A percentile compares a stretch with the other conserved stretches of the same genome.
phyloP scores from a whole-genome alignment of 2,329 filamentous ascomycete genomes.

The Phaeosphaeriaceae sp. region DNA sequence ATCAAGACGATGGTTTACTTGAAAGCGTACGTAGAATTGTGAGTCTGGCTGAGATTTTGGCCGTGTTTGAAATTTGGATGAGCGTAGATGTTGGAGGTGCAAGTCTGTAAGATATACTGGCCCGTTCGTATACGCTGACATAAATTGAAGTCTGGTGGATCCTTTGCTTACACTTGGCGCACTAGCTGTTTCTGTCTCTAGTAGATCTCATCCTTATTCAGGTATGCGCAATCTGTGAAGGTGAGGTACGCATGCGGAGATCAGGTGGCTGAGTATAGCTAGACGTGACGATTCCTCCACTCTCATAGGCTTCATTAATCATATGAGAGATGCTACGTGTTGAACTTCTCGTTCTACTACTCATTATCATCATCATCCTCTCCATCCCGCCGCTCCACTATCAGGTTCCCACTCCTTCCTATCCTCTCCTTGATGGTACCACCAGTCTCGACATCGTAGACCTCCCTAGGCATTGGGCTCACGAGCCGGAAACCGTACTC shows the following conservation, averaged over 20 bases:
- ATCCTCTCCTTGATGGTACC: slow-evolving; percentile 75
- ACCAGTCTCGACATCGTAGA: slow-evolving; percentile 73
- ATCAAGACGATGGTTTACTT: no score
- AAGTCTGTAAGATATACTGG: neutral
- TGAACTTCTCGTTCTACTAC: neutral
- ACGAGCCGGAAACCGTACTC: slow-evolving; percentile 86
- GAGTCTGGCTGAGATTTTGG: no score
- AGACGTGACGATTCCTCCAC: neutral
- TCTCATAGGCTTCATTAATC: neutral
- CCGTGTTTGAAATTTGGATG: no score
- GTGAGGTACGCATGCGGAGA: neutral
- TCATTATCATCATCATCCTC: slow-evolving; percentile 55
- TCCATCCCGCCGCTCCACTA: slow-evolving; percentile 76
- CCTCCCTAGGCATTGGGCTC: slow-evolving; percentile 81
- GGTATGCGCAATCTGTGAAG: neutral
- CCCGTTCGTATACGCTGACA: no score
- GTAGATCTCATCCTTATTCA: neutral
- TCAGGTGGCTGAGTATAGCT: no score
- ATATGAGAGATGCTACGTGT: no score
- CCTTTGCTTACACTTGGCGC: neutral
- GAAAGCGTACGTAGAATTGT: no score
- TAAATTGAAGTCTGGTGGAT: neutral
- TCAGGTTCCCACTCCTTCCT: slow-evolving; percentile 83
- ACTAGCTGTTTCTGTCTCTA: neutral
- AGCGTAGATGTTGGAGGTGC: no score